Evolutionary conservation across 1,139 yeast genomes (phyloP), one percentile per base, ranked within the genome.

Genomic region (Candida mesenterica): DNA sequence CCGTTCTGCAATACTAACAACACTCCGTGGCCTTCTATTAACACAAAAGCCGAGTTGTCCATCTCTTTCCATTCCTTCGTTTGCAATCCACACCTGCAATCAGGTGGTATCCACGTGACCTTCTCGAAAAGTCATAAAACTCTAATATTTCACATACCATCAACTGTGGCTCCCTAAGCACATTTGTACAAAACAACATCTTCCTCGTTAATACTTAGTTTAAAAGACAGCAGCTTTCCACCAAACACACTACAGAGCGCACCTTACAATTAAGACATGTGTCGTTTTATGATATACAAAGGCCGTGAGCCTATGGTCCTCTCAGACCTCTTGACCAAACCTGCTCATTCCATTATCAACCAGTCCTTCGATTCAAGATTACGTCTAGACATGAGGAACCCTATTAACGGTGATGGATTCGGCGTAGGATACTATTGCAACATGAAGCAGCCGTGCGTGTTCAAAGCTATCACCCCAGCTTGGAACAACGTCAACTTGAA

Each of bases 321-420:
- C 31, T 87, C 95, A 6, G 94, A 90, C 55, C 69, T 92, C 25
- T 72, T 92, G 37, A 92, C 98, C 3, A 77, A 89, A 41, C 98
- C 98, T 0, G 97, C 96, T 1, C 98, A 92, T 56, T 88, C 97
- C 7, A 92, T 92, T 53, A 92, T 92, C 57, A 92, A 92, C 59
- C 98, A 92, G 57, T 87, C 96, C 2, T 92, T 86, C 52, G 98
- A 92, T 57, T 82, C 95, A 22, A 62, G 98, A 36, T 71, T 92
- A 30, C 73, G 98, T 34, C 70, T 92, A 28, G 98, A 92, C 53
- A 82, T 81, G 69, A 72, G 82, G 45, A 79, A 95, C 38, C 97
- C 98, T 3, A 88, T 92, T 46, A 92, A 92, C 56, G 98, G 98
- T 28, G 98, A 92, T 59, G 98, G 98, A 2, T 92, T 92, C 58